Base-by-base conservation (phyloP, 345 rosid genomes). In the Noccaea caerulescens region DNA sequence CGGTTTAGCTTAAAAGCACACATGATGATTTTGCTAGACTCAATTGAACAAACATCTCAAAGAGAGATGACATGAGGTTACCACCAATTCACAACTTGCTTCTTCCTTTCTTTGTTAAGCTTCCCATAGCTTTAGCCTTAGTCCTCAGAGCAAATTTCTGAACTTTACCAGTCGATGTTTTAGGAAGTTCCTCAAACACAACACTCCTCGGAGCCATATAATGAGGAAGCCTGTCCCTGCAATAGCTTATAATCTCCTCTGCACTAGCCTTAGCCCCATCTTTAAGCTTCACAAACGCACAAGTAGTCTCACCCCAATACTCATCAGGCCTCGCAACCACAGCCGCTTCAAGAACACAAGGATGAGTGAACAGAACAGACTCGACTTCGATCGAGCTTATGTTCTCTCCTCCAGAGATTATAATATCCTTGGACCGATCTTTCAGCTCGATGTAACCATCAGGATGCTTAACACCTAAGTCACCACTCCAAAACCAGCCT, bases 351-450 rank as follows among this genome's bases (percentile, higher is more conserved):
- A 85, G 76, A 58, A 90, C 78, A 69, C 76, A 83, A 3, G 94
- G 94, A 64, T 88, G 97, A 34, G 80, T 63, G 53, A 82, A 88
- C 55, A 90, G 67, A 47, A 83, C 83, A 43, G 88, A 81, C 23
- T 90, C 92, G 8, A 88, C 88, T 80, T 88, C 94, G 10, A 88
- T 76, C 1, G 88, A 82, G 85, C 90, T 83, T 8, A 88, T 83
- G 68, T 88, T 88, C 76, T 90, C 96, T 55, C 93, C 93, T 13
- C 96, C 96, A 0, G 90, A 84, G 45, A 90, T 86, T 5, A 88
- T 83, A 11, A 88, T 82, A 77, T 90, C 97, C 83, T 90, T 90
- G 2, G 84, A 80, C 3, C 92, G 78, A 45, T 90, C 97, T 82
- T 86, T 85, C 25, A 88, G 80, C 70, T 90, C 92, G 14, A 90